Base-by-base conservation (phyloP, 2,329 filamentous ascomycete species). In the Xylaria sp. region DNA sequence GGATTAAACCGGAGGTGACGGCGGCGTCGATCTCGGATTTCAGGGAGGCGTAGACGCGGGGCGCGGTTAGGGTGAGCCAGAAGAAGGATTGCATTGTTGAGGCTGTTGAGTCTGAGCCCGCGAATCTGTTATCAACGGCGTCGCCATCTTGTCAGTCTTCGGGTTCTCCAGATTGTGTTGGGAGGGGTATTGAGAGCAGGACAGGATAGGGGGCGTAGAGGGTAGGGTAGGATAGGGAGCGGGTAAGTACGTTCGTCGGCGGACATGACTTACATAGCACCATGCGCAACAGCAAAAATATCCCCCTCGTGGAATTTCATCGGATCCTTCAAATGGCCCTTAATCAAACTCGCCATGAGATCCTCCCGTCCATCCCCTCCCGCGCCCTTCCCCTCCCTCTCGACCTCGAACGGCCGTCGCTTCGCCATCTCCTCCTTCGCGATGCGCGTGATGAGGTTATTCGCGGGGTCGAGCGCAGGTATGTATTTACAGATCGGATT, bases 81-180 rank as follows among this genome's bases (percentile, higher is more conserved):
- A 86, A 86, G 76, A 87, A 86, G 65, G 85, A 87, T 71, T 87
- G 85, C 85, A 88, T 87, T 0, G 85, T 87, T 8, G 85, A 87
- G 12, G 88, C 87, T 0, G 88, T 89, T 0, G 87, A 88, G 78
- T 90, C 88, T 23, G 88, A 88, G 32, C 88, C 88, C 18, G 87
- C 87, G 74, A 89, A 86, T 70, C 85, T 87, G 51, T 13, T 87
- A 50, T 13, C 12, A 15, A 41, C 20, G 20, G 10, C 13, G 23
- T 25, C 6, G 20, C 20, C n/a, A n/a, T n/a, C 7, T 25, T 25
- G 23, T 25, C 23, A 25, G 23, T 25, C 23, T 25, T 25, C 23
- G 23, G 23, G 23, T 25, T 25, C 23, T 25, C 3, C 23, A 25
- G 1, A 25, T 25, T 25, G 23, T 25, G 23, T 25, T 25, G 23